phyloP scores from a whole-genome alignment of 768 basidiomycete species.

The Cyclocybe aegerita region DNA sequence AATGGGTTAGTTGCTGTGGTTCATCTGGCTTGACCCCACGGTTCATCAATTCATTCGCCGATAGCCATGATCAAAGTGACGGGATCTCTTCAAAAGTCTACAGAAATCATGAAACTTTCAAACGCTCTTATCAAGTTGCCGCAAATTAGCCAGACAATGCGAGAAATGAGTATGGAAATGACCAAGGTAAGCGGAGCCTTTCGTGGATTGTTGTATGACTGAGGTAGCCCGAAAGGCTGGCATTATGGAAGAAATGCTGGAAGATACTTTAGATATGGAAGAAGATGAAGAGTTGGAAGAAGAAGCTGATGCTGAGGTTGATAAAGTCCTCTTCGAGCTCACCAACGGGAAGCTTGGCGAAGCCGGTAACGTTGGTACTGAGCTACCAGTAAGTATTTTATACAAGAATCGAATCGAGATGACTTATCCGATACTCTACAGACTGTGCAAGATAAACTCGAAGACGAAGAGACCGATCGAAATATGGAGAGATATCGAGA shows the following conservation, averaged over 20 bases:
- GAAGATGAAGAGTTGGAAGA: constrained; percentile 95
- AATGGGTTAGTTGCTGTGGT: constrained; percentile 59
- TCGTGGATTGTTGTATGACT: not conserved
- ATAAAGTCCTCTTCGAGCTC: constrained; percentile 92
- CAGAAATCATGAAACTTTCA: constrained; percentile 99
- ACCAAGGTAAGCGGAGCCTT: constrained; percentile 63
- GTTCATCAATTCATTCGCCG: not conserved
- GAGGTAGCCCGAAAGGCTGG: constrained; percentile 63
- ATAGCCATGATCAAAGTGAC: constrained; percentile 96
- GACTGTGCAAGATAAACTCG: constrained; percentile 58
- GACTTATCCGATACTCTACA: constrained; percentile 23
- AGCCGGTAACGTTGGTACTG: constrained; percentile 69
- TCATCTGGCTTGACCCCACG: constrained; percentile 1
- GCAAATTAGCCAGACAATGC: constrained; percentile 90
- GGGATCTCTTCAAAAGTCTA: constrained; percentile 95
- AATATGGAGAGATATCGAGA: constrained; percentile 90
- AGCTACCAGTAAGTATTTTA: constrained; percentile 63
- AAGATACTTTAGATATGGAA: constrained; percentile 87
- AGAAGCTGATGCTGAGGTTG: constrained; percentile 96
- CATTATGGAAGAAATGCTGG: constrained; percentile 97
- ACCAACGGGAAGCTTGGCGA: constrained; percentile 96
- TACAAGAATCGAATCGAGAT: constrained; percentile 10
- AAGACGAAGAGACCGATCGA: constrained; percentile 82
- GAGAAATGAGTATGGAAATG: constrained; percentile 99
- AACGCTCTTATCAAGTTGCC: constrained; percentile 90